Base-by-base conservation (phyloP, 352 stramenopile species). In the Globisporangium echinulatum region DNA sequence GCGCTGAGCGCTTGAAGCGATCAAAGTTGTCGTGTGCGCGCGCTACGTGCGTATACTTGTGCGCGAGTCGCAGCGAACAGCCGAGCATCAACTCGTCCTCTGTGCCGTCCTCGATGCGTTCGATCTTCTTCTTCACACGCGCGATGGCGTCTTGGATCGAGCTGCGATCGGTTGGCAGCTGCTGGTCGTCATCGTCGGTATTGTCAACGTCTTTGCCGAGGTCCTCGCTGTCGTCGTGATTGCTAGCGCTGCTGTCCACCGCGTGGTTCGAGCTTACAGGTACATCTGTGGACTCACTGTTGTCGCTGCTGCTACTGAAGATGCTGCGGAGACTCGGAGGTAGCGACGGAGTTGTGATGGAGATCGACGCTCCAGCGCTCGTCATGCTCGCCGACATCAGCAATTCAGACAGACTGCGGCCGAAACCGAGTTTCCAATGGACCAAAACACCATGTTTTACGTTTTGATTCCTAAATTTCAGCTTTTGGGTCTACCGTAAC, bases 81-180 rank as follows among this genome's bases (percentile, higher is more conserved):
- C 71, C 75, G 9, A 74, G 51, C 19, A 70, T 47, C 10, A 87
- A 74, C 40, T 85, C 74, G 15, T 50, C 43, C 2, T 72, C 67
- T 2, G 57, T 77, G 9, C 71, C 68, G 37, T 63, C 46, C 13
- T 82, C 57, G 48, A 87, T 33, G 33, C 49, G 48, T 9, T 53
- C 38, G 48, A 82, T 63, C 15, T 66, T n/a, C 36, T 77, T 65
- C 10, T 58, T 49, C 9, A 72, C 50, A 25, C 54, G 62, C 9
- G 52, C 56, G 5, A 74, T 38, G 56, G 75, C 68, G n/a, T 66
- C 49, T 15, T 76, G 49, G 46, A 82, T 57, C 52, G 70, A 72
- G 50, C 52, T 44, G 6, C 59, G 54, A 56, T 80, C 67, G 42
- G 40, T 46, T 5, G 64, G 64, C 36, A 75, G 10, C 7, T 56